Evolutionary conservation across 495 filamentous ascomycete genomes (phyloP).

Genomic region (Lineolata rhizophorae): DNA sequence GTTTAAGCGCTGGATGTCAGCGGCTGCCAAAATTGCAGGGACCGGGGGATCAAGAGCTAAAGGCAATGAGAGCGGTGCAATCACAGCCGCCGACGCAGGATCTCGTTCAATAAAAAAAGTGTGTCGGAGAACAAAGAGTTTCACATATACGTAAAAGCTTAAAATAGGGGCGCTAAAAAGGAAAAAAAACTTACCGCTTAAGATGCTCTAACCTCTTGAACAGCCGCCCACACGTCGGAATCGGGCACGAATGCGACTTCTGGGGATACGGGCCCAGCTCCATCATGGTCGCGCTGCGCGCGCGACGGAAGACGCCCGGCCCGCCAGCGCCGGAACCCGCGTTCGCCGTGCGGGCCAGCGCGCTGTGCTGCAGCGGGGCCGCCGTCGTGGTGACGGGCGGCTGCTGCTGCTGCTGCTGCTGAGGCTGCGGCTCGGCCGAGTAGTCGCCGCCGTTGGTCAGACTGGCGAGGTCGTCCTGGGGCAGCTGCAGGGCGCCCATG

Average conservation of each 20-base stretch:
- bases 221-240: slow-evolving; percentile 85
- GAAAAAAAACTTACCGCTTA: slow-evolving; percentile 58
- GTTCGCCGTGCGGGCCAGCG: slow-evolving; percentile 33
- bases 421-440: slow-evolving; percentile 22
- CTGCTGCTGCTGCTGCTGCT: too few species aligned
- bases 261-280: slow-evolving; percentile 91
- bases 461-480: slow-evolving; percentile 39
- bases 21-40: too few species aligned
- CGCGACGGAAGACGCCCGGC: slow-evolving; percentile 59
- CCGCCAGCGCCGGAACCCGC: slow-evolving; percentile 18
- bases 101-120: too few species aligned
- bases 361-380: slow-evolving; percentile 35
- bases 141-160: too few species aligned
- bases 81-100: too few species aligned
- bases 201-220: slow-evolving; percentile 99
- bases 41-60: slow-evolving; percentile 3
- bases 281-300: slow-evolving; percentile 88
- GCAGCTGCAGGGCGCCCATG: slow-evolving; percentile 25
- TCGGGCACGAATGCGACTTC: slow-evolving; percentile 97
- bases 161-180: too few species aligned
- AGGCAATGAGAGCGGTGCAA: slow-evolving; percentile 6
- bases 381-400: too few species aligned
- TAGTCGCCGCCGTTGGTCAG: slow-evolving; percentile 41
- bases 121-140: too few species aligned
- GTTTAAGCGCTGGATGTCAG: slow-evolving; percentile 24